Evolutionary conservation across 2,329 filamentous ascomycete genomes (phyloP), one percentile per base, ranked within the genome.

Genomic region (Xylariaceae sp.): DNA sequence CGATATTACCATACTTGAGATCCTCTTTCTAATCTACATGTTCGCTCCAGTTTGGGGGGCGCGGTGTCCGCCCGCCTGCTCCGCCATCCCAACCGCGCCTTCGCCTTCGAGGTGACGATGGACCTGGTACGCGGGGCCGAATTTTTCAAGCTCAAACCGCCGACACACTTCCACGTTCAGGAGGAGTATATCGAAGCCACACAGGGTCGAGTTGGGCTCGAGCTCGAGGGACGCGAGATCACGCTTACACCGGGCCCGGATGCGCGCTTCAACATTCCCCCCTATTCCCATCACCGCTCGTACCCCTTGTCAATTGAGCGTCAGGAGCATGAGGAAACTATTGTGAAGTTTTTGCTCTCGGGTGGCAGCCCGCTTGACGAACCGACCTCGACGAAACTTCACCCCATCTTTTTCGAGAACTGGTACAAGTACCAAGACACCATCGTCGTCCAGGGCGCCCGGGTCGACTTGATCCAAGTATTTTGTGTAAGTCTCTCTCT

Each of bases 381-480:
- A 4, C 3, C 16, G 0, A n/a, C 42, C 1, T 17, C 19, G 2
- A 51, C 47, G 33, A 7, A 44, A 6, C 21, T 50, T 3, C 34
- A 52, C 23, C 22, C 23, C 0, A 1, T 56, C 1, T 54, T 55
- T 32, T 53, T 57, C 10, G 46, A 58, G 42, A 58, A 57, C 27
- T 58, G 56, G 56, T 58, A 56, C 35, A 19, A 17, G 11, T 58
- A 58, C 6, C 55, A 55, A 33, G 42, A 58, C 4, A 36, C 52
- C 1, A 14, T 52, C 0, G 21, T 55, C 2, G 12, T 19, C 5
- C n/a, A 27, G 12, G 37, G 40, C 3, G 44, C 14, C 4, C 22
- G 10, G 14, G 8, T 50, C 3, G 16, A 38, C 16, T 14, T 53
- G 3, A 45, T 58, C 2, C 53, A 58, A 32, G 33, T 54, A 6